Evolutionary conservation across 2,329 filamentous ascomycete genomes (phyloP).

Genomic region (Berkeleyomyces basicola): DNA sequence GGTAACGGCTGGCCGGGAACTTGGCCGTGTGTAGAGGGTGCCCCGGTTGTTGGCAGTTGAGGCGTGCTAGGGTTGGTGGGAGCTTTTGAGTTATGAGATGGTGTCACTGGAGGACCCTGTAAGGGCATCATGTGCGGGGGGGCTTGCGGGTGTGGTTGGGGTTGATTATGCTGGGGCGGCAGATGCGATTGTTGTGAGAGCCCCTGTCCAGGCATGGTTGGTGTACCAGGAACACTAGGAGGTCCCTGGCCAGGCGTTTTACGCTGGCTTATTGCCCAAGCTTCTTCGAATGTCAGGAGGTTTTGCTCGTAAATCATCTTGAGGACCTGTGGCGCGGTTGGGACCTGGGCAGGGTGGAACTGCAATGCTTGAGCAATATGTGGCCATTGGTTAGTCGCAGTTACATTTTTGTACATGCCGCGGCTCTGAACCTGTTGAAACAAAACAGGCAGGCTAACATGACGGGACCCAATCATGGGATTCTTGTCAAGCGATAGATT

Average conservation of each 20-base stretch:
- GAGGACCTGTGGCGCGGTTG: slow-evolving; percentile 52
- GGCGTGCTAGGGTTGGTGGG: slow-evolving; percentile 17
- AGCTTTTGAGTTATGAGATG: not conserved
- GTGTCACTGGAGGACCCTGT: slow-evolving; percentile 7
- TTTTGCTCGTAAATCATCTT: slow-evolving; percentile 61
- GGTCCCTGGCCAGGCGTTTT: slow-evolving; percentile 17
- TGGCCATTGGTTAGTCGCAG: slow-evolving; percentile 54
- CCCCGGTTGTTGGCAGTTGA: slow-evolving; percentile 17
- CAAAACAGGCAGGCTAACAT: slow-evolving; percentile 57
- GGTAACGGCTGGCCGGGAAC: slow-evolving; percentile 21
- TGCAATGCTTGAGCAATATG: slow-evolving; percentile 50
- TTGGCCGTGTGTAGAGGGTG: slow-evolving; percentile 12
- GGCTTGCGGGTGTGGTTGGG: slow-evolving; percentile 20
- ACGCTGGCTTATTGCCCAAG: slow-evolving; percentile 39
- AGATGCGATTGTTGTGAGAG: slow-evolving; percentile 19
- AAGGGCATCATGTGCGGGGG: slow-evolving; percentile 26
- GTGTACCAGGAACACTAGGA: slow-evolving; percentile 15
- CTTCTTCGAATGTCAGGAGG: slow-evolving; percentile 59
- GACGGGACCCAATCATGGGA: slow-evolving; percentile 56
- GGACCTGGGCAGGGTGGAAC: slow-evolving; percentile 45
- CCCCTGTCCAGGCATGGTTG: slow-evolving; percentile 18
- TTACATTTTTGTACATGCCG: slow-evolving; percentile 62
- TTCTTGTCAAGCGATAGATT: slow-evolving; percentile 58
- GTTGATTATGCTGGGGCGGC: slow-evolving; percentile 25
- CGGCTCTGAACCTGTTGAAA: slow-evolving; percentile 60